Percentiles rank a stretch among this genome's conserved stretches.
Evolutionary conservation across 108 stramenopile genomes (phyloP).

Genomic region (Nitzschia sp.): DNA sequence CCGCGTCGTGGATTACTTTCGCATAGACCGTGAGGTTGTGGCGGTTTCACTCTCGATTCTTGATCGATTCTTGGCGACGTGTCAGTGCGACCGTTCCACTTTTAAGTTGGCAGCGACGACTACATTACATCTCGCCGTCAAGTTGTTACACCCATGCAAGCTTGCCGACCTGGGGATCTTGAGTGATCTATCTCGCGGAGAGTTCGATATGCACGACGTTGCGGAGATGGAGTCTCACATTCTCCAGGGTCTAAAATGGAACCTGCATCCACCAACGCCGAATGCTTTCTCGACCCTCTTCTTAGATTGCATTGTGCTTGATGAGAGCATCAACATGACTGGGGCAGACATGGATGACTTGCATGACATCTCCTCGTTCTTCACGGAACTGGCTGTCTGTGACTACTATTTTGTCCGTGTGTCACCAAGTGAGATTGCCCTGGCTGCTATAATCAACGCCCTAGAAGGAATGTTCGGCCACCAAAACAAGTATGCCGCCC

Average conservation of each 20-base stretch:
- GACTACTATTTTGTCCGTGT: conserved; percentile 63
- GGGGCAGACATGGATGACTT: conserved; percentile 48
- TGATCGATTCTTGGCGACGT: conserved; percentile 63
- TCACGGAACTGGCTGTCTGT: conserved; percentile 60
- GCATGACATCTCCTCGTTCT: conserved; percentile 61
- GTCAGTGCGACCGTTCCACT: conserved; percentile 51
- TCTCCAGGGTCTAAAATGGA: conserved; percentile 45
- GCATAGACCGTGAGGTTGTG: conserved; percentile 67
- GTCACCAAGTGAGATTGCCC: conserved; percentile 46
- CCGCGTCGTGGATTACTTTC: conserved; percentile 74
- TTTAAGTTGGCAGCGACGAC: conserved; percentile 70
- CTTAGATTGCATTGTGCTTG: conserved; percentile 41
- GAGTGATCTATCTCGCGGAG: conserved; percentile 61
- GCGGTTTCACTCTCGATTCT: conserved; percentile 48
- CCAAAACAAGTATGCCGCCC: conserved; percentile 27
- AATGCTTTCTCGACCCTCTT: conserved; percentile 41
- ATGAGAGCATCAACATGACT: conserved; percentile 25
- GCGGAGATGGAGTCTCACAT: conserved; percentile 56
- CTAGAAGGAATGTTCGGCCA: conserved; percentile 70
- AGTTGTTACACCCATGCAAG: conserved; percentile 63
- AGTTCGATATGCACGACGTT: conserved; percentile 65
- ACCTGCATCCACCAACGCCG: conserved; percentile 53
- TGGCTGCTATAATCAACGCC: conserved; percentile 72
- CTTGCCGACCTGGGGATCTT: conserved; percentile 59
- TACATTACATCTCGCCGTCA: conserved; percentile 58